Evolutionary conservation across 2,329 filamentous ascomycete species (phyloP).

Genomic region (Talaromyces sp.): DNA sequence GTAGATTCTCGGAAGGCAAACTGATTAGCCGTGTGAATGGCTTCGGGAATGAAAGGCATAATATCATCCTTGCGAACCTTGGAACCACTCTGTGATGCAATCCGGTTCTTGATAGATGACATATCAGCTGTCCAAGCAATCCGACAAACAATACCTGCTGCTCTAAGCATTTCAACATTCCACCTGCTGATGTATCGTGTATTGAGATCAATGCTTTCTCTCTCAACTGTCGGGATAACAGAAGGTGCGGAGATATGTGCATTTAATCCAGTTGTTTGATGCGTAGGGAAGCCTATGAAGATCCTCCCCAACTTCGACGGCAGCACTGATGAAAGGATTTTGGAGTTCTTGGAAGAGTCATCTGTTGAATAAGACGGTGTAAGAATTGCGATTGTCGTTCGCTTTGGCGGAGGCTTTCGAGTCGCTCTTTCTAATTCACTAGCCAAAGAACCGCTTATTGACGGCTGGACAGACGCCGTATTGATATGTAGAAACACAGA

Average conservation of each 20-base stretch:
- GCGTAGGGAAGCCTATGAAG: slow-evolving; percentile 96
- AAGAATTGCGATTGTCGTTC: slow-evolving; percentile 78
- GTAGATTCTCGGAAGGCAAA: slow-evolving; percentile 90
- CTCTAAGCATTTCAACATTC: slow-evolving; percentile 90
- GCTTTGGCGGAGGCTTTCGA: slow-evolving; percentile 91
- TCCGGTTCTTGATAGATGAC: slow-evolving; percentile 64
- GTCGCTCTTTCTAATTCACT: slow-evolving; percentile 90
- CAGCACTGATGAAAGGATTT: slow-evolving; percentile 86
- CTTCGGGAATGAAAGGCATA: slow-evolving; percentile 67
- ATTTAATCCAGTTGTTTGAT: slow-evolving; percentile 90
- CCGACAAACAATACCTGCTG: slow-evolving; percentile 83
- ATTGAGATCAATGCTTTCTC: slow-evolving; percentile 94
- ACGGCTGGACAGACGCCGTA: slow-evolving; percentile 75
- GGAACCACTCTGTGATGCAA: slow-evolving; percentile 43
- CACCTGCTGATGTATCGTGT: slow-evolving; percentile 90
- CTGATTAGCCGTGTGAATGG: slow-evolving; percentile 77
- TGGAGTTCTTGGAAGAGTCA: slow-evolving; percentile 59
- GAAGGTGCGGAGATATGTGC: slow-evolving; percentile 95
- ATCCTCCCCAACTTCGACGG: slow-evolving; percentile 86
- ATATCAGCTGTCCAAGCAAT: slow-evolving; percentile 88
- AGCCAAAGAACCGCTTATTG: slow-evolving; percentile 67
- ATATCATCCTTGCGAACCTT: slow-evolving; percentile 63
- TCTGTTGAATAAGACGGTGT: slow-evolving; percentile 87
- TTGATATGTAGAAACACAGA: slow-evolving; percentile 87
- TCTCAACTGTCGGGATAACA: slow-evolving; percentile 93